These are phyloP conservation scores for Nicotiana obtusifolia DNA, from an alignment of 257 asterid species.

Conservation along the genomic window DNA sequence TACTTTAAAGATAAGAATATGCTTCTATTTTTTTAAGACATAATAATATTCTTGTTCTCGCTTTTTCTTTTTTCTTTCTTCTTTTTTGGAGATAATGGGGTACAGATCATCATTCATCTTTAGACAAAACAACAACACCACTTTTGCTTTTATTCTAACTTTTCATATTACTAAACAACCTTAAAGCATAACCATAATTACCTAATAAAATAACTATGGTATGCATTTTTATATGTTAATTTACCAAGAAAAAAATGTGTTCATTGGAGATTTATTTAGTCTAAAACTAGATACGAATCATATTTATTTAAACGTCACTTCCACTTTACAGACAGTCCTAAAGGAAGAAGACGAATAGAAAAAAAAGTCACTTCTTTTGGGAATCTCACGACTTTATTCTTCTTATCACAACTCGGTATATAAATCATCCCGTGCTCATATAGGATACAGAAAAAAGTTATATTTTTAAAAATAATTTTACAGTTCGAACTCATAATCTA, in stretches of 20 bases:
- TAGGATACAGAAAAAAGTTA: rapidly evolving
- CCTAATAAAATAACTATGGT: background rate
- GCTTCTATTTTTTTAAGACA: background rate
- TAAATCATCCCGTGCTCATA: no score
- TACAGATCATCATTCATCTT: background rate
- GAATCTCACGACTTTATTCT: background rate
- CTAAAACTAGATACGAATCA: background rate
- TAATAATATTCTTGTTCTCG: background rate
- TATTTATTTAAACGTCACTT: background rate
- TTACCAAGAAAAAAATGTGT: background rate
- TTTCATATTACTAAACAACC: background rate
- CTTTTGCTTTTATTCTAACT: background rate
- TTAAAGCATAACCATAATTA: background rate
- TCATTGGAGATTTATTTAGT: background rate
- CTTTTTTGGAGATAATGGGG: background rate
- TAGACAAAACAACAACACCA: background rate
- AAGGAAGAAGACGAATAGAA: background rate
- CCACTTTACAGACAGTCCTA: background rate
- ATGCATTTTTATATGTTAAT: background rate
- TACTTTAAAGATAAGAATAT: background rate
- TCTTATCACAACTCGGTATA: no score
- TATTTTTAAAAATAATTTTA: rapidly evolving
- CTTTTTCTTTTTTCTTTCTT: background rate
- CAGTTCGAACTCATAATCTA: no score
- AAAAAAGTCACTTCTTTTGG: background rate